phyloP scores from a whole-genome alignment of 2,329 filamentous ascomycete species.

The Exophiala dermatitidis region DNA sequence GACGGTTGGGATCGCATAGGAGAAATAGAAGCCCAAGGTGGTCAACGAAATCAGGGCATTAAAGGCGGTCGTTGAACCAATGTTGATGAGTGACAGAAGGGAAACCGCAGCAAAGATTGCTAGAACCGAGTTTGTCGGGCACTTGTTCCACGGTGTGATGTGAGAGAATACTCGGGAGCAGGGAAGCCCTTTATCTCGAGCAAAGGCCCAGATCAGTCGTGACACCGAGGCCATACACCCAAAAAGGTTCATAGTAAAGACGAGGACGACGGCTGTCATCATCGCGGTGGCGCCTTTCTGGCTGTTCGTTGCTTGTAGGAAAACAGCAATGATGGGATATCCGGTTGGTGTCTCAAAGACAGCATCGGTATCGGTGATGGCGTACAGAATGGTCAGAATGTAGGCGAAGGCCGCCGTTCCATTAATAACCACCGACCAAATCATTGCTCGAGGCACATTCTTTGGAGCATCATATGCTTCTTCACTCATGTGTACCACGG shows the following conservation, averaged over 20 bases:
- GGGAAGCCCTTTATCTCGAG: slow-evolving; percentile 37
- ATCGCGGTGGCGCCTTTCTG: slow-evolving; percentile 42
- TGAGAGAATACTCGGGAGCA: slow-evolving; percentile 26
- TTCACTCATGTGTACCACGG: slow-evolving; percentile 34
- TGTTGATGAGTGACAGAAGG: slow-evolving; percentile 26
- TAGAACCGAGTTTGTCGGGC: slow-evolving; percentile 26
- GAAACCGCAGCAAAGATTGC: slow-evolving; percentile 17
- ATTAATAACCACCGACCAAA: slow-evolving; percentile 44
- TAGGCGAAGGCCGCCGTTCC: slow-evolving; percentile 43
- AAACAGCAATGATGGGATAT: slow-evolving; percentile 47
- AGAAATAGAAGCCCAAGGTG: slow-evolving; percentile 22
- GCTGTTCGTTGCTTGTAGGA: slow-evolving; percentile 41
- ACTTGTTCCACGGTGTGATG: slow-evolving; percentile 11
- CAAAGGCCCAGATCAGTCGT: slow-evolving; percentile 39
- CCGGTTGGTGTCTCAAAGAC: slow-evolving; percentile 39
- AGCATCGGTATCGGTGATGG: slow-evolving; percentile 36
- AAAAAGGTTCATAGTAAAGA: slow-evolving; percentile 24
- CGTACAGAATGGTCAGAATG: slow-evolving; percentile 41
- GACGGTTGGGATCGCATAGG: slow-evolving; percentile 21
- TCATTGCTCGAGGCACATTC: slow-evolving; percentile 44
- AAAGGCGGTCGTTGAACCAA: slow-evolving; percentile 28
- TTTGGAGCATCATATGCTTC: slow-evolving; percentile 45
- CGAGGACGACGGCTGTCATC: slow-evolving; percentile 31
- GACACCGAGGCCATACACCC: slow-evolving; percentile 31
- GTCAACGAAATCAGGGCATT: slow-evolving; percentile 23